A percentile compares a stretch with the other conserved stretches of the same genome.
These are phyloP conservation scores for Lepiota venenata DNA, from an alignment of 768 basidiomycete species.

Conservation along the genomic window DNA sequence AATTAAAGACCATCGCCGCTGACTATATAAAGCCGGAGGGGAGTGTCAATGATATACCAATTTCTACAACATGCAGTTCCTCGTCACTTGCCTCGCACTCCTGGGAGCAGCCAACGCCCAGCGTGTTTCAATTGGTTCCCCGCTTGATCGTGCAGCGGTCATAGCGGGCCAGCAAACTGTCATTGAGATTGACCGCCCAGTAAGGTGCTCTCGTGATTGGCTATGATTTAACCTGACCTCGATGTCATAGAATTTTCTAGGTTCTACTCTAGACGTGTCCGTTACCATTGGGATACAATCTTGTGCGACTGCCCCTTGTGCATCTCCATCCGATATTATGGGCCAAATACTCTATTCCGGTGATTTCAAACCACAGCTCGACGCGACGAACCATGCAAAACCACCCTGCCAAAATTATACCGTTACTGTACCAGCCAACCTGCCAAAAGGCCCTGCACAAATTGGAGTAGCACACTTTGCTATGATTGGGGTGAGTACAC, in stretches of 20 bases:
- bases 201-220: background rate
- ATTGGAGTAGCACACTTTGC: constrained; percentile 34
- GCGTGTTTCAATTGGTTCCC: constrained; percentile 1
- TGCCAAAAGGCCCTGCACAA: constrained; percentile 27
- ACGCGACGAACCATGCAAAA: constrained; percentile 20
- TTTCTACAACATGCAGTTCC: background rate
- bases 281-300: constrained; percentile 41
- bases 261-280: constrained; percentile 31
- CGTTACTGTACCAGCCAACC: constrained; percentile 31
- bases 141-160: constrained; percentile 1
- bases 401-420: constrained; percentile 46
- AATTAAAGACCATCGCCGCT: too few relatives aligned
- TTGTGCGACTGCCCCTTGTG: constrained; percentile 24
- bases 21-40: too few relatives aligned
- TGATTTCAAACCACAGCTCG: constrained; percentile 33
- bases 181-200: constrained; percentile 2
- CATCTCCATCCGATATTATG: constrained; percentile 23
- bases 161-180: background rate
- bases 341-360: constrained; percentile 48
- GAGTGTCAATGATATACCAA: background rate
- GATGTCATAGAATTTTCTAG: constrained; percentile 1
- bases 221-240: background rate
- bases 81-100: background rate
- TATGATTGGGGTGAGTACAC: constrained; percentile 35
- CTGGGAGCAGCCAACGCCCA: background rate